These are phyloP conservation scores for Suillus luteus DNA, from an alignment of 768 basidiomycete genomes.

Conservation along the genomic window DNA sequence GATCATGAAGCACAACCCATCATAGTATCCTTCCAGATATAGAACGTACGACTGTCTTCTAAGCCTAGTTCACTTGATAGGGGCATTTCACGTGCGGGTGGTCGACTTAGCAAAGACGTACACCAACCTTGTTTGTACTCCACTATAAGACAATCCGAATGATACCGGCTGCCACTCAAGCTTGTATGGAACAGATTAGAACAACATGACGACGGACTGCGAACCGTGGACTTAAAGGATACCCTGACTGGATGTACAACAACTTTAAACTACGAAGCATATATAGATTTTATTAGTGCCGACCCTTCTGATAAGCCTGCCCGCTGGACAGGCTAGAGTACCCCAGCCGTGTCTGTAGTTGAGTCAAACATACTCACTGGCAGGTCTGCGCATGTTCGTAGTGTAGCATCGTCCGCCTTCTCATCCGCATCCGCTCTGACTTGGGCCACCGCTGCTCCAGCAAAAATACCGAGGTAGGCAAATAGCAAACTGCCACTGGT, in stretches of 20 bases:
- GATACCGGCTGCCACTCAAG: background rate
- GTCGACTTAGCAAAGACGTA: background rate
- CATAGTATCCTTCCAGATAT: background rate
- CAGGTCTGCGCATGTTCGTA: no score
- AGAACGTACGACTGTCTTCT: background rate
- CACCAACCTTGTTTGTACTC: background rate
- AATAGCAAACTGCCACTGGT: background rate
- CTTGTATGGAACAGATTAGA: background rate
- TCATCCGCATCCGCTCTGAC: no score
- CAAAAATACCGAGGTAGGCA: background rate
- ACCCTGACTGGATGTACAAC: background rate
- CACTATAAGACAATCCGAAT: background rate
- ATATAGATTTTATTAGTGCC: no score
- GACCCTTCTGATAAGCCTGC: background rate
- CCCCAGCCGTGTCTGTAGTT: no score
- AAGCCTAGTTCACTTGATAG: background rate
- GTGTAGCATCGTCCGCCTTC: no score
- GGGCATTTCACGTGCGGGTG: background rate
- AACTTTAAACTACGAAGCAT: background rate
- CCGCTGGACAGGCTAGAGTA: no score
- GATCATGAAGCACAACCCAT: background rate
- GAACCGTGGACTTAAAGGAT: background rate
- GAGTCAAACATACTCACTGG: no score
- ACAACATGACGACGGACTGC: background rate
- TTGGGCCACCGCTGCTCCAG: background rate